phyloP scores from a whole-genome alignment of 1,139 yeast genomes.

The Candida sojae region DNA sequence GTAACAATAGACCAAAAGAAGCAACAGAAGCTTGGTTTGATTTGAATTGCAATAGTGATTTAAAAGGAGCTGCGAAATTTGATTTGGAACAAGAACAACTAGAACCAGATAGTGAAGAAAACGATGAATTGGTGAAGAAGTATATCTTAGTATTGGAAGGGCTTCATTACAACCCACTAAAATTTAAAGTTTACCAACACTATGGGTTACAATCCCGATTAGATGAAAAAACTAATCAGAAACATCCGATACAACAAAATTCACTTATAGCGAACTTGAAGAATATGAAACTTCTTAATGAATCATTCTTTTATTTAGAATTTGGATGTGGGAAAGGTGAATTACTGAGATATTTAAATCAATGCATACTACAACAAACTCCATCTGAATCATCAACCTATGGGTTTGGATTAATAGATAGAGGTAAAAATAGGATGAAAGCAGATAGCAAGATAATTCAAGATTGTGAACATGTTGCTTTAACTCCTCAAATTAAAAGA shows the following conservation, averaged over 20 bases:
- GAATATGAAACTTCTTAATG: slow-evolving; percentile 37
- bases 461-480: slow-evolving; percentile 35
- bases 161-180: slow-evolving; percentile 15
- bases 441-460: slow-evolving; percentile 66
- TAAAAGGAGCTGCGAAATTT: slow-evolving; percentile 11
- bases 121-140: slow-evolving; percentile 20
- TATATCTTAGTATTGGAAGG: slow-evolving; percentile 33
- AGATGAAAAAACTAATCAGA: slow-evolving; percentile 54
- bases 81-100: slow-evolving; percentile 17
- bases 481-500: slow-evolving; percentile 46
- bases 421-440: slow-evolving; percentile 79
- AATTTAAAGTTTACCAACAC: slow-evolving; percentile 20
- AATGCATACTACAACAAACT: slow-evolving; percentile 33
- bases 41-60: slow-evolving; percentile 34
- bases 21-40: slow-evolving; percentile 45
- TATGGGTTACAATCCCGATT: slow-evolving; percentile 38
- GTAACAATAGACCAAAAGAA: slow-evolving; percentile 48
- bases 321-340: slow-evolving; percentile 94
- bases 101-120: slow-evolving; percentile 6
- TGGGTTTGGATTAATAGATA: slow-evolving; percentile 68
- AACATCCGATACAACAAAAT: slow-evolving; percentile 83
- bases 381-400: slow-evolving; percentile 20
- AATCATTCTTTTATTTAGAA: slow-evolving; percentile 55
- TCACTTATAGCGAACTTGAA: slow-evolving; percentile 74
- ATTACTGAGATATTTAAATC: slow-evolving; percentile 66